Base-by-base conservation (phyloP, 176 grass and related monocot genomes). In the Hsuehochloa calcarea region DNA sequence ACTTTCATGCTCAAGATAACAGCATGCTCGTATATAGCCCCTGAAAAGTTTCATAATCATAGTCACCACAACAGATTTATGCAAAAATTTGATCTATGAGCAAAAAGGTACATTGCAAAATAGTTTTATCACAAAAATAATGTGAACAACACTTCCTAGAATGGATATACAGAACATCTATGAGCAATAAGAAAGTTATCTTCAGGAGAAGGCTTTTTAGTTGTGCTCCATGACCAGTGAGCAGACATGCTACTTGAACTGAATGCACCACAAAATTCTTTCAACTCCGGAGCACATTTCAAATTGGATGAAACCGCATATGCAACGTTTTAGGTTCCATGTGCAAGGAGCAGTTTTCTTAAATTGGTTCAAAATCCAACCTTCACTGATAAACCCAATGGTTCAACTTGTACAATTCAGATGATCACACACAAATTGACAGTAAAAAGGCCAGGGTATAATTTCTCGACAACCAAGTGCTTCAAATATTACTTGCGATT, bases 11-110 rank as follows among this genome's bases (percentile, higher is more conserved):
- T 97, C 70, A 92, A 89, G 27, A 92, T 70, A 82, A 97, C 92
- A 41, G 88, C 92, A 82, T 92, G 88, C 75, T 97, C 92, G 8
- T 89, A 90, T 75, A 94, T 89, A 86, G 88, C 59, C 44, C 92
- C 90, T 97, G 86, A 68, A 89, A 97, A 66, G 50, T 82, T 54
- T 72, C 26, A 68, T 27, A 31, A 20, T 43, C n/a, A 62, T 65
- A 84, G 37, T 55, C 70, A 68, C 22, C 20, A 22, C 20, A 68
- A 39, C 51, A 46, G 10, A 72, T 45, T 61, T 58, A 59, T 41
- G 65, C 43, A 43, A 41, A 70, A 70, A 49, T 4, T 4, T 7
- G 5, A 80, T 65, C 31, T 34, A 34, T 34, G 2, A 34, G 63
- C 80, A 68, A 52, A 85, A 76, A 78, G 27, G 8, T 62, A 27